Evolutionary conservation across 2,329 filamentous ascomycete species (phyloP), one percentile per base, ranked within the genome.

Genomic region (Fusarium bulbicola): DNA sequence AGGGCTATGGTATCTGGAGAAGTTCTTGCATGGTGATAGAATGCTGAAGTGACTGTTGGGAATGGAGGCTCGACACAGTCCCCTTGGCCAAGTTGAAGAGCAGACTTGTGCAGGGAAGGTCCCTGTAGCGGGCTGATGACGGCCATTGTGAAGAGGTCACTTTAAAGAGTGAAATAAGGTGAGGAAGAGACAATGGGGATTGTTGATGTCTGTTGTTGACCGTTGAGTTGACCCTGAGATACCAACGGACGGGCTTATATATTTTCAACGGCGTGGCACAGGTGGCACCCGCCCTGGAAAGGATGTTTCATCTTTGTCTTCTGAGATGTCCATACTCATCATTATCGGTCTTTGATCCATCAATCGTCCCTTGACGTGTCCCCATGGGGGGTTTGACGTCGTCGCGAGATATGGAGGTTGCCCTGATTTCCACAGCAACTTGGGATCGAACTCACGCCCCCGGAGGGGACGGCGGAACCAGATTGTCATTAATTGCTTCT

Each of bases 1-100:
- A 85, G 79, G 20, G 86, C 85, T 36, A 80, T 77, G 54, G 73
- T 76, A 30, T 82, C 75, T 24, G 85, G 84, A 36, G 79, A 78
- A 18, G 70, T 68, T 49, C 79, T 76, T 15, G 82, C 84, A 72
- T 81, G 76, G 45, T 82, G 80, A 36, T 82, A 81, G 70, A 84
- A 83, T 24, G 82, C 81, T 16, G 81, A 74, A 24, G 82, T 84
- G 54, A 81, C 75, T 13, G 82, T 84, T n/a, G 77, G 68, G 69
- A 85, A 85, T 21, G 81, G 81, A 47, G 74, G 70, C 26, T 77
- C 67, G 20, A 77, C 59, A 46, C 66, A 56, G 59, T 74, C 60
- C 28, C 74, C 72, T 60, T 72, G 63, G 52, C 76, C 75, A 37
- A 75, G 54, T 30, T 56, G 60, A 16, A 57, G 39, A 36, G 56